These are phyloP conservation scores for Leccinellum albellum DNA, from an alignment of 768 basidiomycete species.

Conservation along the genomic window DNA sequence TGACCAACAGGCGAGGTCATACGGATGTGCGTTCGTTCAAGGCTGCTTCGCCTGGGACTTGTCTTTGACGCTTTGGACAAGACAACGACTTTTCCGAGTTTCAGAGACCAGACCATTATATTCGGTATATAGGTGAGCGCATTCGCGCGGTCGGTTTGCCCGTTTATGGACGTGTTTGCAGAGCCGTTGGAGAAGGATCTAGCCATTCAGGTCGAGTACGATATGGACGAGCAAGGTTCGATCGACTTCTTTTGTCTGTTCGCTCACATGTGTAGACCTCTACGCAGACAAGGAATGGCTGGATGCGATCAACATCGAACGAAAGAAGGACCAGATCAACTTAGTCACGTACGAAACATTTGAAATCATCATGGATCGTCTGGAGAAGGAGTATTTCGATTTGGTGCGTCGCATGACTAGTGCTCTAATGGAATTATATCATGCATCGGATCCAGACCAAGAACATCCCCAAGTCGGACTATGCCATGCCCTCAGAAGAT, in stretches of 20 bases:
- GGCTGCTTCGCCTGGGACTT: background rate
- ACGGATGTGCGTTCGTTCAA: slow-evolving; percentile 60
- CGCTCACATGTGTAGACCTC: slow-evolving; percentile 1
- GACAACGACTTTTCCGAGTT: slow-evolving; percentile 72
- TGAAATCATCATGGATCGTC: slow-evolving; percentile 93
- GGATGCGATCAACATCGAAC: slow-evolving; percentile 74
- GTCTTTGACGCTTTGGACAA: slow-evolving; percentile 28
- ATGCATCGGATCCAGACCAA: slow-evolving; percentile 60
- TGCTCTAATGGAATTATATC: slow-evolving; percentile 1
- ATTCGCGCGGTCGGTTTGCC: background rate
- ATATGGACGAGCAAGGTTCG: slow-evolving; percentile 98
- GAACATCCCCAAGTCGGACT: slow-evolving; percentile 84
- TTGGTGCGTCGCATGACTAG: slow-evolving; percentile 50
- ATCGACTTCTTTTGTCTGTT: background rate
- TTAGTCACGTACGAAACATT: slow-evolving; percentile 80
- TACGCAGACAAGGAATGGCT: slow-evolving; percentile 89
- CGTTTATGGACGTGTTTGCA: slow-evolving; percentile 29
- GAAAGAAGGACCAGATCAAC: slow-evolving; percentile 71
- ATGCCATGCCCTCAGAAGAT: slow-evolving; percentile 89
- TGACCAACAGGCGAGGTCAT: slow-evolving; percentile 59
- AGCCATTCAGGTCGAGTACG: slow-evolving; percentile 93
- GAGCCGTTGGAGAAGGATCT: slow-evolving; percentile 93
- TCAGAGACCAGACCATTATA: slow-evolving; percentile 76
- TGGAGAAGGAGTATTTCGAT: slow-evolving; percentile 99
- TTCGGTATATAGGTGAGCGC: slow-evolving; percentile 79